A percentile compares a stretch with the other conserved stretches of the same genome.
phyloP scores from a whole-genome alignment of 257 asterid species.

The Lavandula angustifolia region DNA sequence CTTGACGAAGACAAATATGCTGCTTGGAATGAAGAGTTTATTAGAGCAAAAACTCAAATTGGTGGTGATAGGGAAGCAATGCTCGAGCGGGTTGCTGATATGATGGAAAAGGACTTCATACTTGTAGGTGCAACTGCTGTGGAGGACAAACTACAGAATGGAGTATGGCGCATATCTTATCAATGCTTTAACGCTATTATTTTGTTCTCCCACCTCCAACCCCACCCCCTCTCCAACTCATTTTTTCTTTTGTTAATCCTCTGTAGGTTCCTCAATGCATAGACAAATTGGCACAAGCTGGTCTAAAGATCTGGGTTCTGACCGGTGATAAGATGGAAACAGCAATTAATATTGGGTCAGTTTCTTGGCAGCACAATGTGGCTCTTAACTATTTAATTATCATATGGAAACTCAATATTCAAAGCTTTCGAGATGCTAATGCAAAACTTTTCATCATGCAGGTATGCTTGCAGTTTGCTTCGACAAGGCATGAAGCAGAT shows the following conservation, averaged over 20 bases:
- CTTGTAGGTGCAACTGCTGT: constrained; percentile 99
- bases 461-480: constrained; percentile 96
- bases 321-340: constrained; percentile 99
- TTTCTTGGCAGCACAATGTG: constrained; percentile 29
- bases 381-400: constrained; percentile 22
- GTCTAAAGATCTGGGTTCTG: constrained; percentile 97
- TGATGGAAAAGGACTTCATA: constrained; percentile 88
- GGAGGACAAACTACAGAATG: constrained; percentile 95
- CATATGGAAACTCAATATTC: constrained; percentile 24
- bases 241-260: constrained; percentile 28
- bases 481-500: constrained; percentile 98
- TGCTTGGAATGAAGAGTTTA: constrained; percentile 91
- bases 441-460: constrained; percentile 40
- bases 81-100: constrained; percentile 86
- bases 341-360: constrained; percentile 97
- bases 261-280: constrained; percentile 96
- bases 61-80: constrained; percentile 81
- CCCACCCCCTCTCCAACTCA: constrained; percentile 4
- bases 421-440: constrained; percentile 23
- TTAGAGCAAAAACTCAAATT: constrained; percentile 74
- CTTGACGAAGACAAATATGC: constrained; percentile 71
- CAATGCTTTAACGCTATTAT: background rate
- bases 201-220: constrained; percentile 8
- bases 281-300: constrained; percentile 98
- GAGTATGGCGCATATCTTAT: constrained; percentile 53